These are phyloP conservation scores for Fraxinus greggii DNA, from an alignment of 305 asterid genomes.

Conservation along the genomic window DNA sequence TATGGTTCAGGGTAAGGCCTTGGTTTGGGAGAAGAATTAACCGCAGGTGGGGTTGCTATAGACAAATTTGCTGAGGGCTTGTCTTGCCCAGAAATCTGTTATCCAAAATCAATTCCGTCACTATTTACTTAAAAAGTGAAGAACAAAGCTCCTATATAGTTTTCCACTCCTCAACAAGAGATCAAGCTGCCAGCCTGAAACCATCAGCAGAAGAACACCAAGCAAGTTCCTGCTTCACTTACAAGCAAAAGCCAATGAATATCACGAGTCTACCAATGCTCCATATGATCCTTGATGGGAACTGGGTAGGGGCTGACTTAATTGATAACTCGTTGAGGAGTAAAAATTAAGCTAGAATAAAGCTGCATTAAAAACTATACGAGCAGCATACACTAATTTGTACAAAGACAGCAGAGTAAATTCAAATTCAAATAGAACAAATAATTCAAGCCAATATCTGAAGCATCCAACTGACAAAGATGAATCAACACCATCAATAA, in stretches of 20 bases:
- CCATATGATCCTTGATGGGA: not conserved
- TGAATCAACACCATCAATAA: not conserved
- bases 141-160: constrained; percentile 15
- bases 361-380: not conserved
- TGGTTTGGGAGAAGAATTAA: constrained; percentile 48
- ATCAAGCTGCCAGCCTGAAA: constrained; percentile 31
- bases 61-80: constrained; percentile 46
- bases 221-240: constrained; percentile 6
- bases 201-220: constrained; percentile 27
- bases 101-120: constrained; percentile 25
- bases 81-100: constrained; percentile 89
- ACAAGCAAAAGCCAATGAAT: not conserved
- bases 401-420: not conserved
- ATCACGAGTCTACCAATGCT: not conserved
- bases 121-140: constrained; percentile 3
- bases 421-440: not conserved
- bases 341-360: constrained; percentile 6
- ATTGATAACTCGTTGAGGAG: constrained; percentile 25
- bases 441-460: not conserved
- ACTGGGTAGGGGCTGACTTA: constrained; percentile 9
- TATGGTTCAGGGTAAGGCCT: constrained; percentile 48
- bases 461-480: not conserved
- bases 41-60: constrained; percentile 25
- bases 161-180: constrained; percentile 31
- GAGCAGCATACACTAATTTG: not conserved